Percentiles rank a stretch among this genome's conserved stretches.
These are phyloP conservation scores for Casuarina equisetifolia DNA, from an alignment of 306 rosid species.

Conservation along the genomic window DNA sequence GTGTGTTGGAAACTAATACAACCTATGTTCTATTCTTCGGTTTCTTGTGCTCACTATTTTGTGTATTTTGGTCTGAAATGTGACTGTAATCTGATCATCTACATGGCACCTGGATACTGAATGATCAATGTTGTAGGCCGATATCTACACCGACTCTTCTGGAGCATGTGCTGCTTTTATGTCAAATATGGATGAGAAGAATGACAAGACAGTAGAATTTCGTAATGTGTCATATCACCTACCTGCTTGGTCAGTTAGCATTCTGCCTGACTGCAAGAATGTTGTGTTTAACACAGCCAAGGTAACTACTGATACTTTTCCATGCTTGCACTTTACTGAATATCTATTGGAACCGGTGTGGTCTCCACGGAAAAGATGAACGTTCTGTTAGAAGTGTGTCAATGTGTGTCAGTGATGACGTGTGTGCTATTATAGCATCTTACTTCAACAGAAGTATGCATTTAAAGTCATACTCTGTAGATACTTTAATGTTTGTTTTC, in stretches of 20 bases:
- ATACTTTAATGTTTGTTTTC: neutral
- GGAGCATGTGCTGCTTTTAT: slow-evolving; percentile 91
- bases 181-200: slow-evolving; percentile 72
- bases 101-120: slow-evolving; percentile 17
- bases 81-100: slow-evolving; percentile 16
- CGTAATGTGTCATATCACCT: slow-evolving; percentile 72
- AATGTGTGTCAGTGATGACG: neutral
- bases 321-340: slow-evolving; percentile 15
- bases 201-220: slow-evolving; percentile 71
- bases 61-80: slow-evolving; percentile 4
- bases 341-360: neutral
- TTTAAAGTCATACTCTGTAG: neutral
- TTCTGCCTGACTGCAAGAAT: slow-evolving; percentile 94
- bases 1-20: neutral
- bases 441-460: neutral
- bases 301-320: slow-evolving; percentile 42
- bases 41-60: slow-evolving; percentile 6
- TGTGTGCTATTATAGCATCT: neutral
- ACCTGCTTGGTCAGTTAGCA: slow-evolving; percentile 99
- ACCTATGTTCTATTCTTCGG: neutral
- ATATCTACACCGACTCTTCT: slow-evolving; percentile 68
- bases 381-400: neutral
- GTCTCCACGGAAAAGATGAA: neutral
- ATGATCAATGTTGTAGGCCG: slow-evolving; percentile 59
- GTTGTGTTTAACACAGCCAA: slow-evolving; percentile 81